phyloP scores from a whole-genome alignment of 441 rosid genomes.

The Populus hybrid region DNA sequence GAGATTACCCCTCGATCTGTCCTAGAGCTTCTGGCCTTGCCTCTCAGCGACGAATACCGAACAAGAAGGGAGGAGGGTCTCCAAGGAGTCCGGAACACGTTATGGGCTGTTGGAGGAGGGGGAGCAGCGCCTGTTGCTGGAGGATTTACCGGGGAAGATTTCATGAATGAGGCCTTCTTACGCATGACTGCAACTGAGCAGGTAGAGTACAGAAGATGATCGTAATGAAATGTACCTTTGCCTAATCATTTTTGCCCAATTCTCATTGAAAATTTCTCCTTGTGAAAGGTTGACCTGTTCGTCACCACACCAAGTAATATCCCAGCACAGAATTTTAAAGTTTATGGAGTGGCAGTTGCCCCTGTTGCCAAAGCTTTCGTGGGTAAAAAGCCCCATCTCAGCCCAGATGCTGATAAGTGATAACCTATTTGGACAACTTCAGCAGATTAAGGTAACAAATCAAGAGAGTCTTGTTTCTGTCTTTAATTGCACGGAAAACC shows the following conservation, averaged over 20 bases:
- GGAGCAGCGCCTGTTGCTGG: constrained; percentile 93
- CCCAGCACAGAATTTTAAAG: constrained; percentile 82
- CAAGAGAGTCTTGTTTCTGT: constrained; percentile 43
- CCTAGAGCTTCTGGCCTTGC: constrained; percentile 79
- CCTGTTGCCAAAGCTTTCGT: constrained; percentile 88
- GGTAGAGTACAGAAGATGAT: constrained; percentile 30
- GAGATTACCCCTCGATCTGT: constrained; percentile 88
- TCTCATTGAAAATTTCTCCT: constrained; percentile 7
- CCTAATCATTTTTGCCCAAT: not conserved
- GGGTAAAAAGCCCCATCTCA: constrained; percentile 74
- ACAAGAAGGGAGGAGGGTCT: constrained; percentile 77
- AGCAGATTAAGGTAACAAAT: constrained; percentile 54
- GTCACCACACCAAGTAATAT: constrained; percentile 72
- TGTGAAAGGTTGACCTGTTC: constrained; percentile 68
- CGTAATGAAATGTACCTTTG: too few species aligned
- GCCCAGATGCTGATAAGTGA: constrained; percentile 84
- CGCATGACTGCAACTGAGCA: constrained; percentile 89
- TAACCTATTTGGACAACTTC: constrained; percentile 81
- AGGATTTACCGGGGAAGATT: constrained; percentile 81
- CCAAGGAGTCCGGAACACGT: constrained; percentile 69
- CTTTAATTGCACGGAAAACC: constrained; percentile 44
- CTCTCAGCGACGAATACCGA: constrained; percentile 56
- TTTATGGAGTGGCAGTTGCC: constrained; percentile 85
- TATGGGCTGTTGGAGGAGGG: constrained; percentile 95
- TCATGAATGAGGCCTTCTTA: constrained; percentile 84